These are phyloP conservation scores for Carex littledalei DNA, from an alignment of 176 grass and related monocot species.

Conservation along the genomic window DNA sequence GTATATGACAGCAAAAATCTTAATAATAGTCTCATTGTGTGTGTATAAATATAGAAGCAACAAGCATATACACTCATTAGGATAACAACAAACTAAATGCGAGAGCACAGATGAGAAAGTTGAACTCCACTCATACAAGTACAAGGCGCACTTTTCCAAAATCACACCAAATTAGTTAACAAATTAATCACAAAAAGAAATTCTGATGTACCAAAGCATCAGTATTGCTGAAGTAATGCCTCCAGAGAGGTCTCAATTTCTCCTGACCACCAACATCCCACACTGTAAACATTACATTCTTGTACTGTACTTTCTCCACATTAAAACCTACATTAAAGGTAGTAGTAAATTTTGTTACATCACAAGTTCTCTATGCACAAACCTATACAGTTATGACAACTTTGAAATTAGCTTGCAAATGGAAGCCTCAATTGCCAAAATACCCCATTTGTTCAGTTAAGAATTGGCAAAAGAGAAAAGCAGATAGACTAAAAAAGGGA, in stretches of 20 bases:
- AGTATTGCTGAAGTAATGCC: constrained; percentile 98
- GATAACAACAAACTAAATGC: constrained; percentile 1
- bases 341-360: not conserved
- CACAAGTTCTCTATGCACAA: not conserved
- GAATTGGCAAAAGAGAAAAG: not conserved
- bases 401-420: not conserved
- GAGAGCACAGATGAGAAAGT: not conserved
- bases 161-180: not conserved
- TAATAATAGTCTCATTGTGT: not conserved
- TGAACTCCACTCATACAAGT: not conserved
- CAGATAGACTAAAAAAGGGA: not conserved
- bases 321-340: constrained; percentile 56
- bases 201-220: constrained; percentile 71
- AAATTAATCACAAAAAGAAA: not conserved
- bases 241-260: constrained; percentile 96
- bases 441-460: not conserved
- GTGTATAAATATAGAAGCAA: not conserved
- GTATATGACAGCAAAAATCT: not conserved
- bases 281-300: constrained; percentile 97
- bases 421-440: not conserved
- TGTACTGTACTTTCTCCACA: constrained; percentile 98
- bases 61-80: not conserved
- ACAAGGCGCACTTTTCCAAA: not conserved
- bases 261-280: constrained; percentile 99
- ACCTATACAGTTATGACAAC: not conserved